Percentiles rank a stretch among this genome's conserved stretches.
phyloP scores from a whole-genome alignment of 2,329 filamentous ascomycete species.

The Ciborinia camelliae region DNA sequence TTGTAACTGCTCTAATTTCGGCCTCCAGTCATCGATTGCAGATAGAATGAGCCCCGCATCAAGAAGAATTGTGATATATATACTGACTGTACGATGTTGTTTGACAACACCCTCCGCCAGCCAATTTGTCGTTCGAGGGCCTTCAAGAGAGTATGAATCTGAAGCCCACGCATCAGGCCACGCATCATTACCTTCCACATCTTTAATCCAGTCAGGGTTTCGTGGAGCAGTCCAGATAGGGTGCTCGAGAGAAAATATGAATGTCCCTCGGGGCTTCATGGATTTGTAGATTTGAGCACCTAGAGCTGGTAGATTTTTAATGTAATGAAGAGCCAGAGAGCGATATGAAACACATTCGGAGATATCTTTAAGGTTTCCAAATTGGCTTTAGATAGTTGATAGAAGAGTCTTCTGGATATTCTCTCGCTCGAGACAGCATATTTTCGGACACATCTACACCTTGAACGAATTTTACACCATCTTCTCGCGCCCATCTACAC shows the following conservation, averaged over 20 bases:
- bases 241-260: conserved; percentile 60
- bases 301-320: not conserved
- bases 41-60: conserved; percentile 24
- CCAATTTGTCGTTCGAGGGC: conserved; percentile 43
- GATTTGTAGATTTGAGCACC: not conserved
- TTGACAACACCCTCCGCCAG: conserved; percentile 44
- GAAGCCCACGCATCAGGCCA: conserved; percentile 46
- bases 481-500: not conserved
- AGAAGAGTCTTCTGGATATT: not conserved
- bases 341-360: not conserved
- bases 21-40: conserved; percentile 27
- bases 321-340: not conserved
- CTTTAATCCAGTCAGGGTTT: conserved; percentile 35
- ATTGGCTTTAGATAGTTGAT: not conserved
- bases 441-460: conserved; percentile 2
- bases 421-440: conserved; percentile 3
- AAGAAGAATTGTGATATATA: conserved; percentile 25
- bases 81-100: conserved; percentile 45
- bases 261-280: conserved; percentile 51
- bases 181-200: conserved; percentile 36
- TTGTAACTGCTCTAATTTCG: conserved; percentile 27
- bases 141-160: conserved; percentile 44
- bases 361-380: not conserved
- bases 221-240: conserved; percentile 46
- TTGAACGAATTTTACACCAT: not conserved